A percentile compares a stretch with the other conserved stretches of the same genome.
Evolutionary conservation across 2,329 filamentous ascomycete species (phyloP).

Genomic region (Fusarium pininemorale): DNA sequence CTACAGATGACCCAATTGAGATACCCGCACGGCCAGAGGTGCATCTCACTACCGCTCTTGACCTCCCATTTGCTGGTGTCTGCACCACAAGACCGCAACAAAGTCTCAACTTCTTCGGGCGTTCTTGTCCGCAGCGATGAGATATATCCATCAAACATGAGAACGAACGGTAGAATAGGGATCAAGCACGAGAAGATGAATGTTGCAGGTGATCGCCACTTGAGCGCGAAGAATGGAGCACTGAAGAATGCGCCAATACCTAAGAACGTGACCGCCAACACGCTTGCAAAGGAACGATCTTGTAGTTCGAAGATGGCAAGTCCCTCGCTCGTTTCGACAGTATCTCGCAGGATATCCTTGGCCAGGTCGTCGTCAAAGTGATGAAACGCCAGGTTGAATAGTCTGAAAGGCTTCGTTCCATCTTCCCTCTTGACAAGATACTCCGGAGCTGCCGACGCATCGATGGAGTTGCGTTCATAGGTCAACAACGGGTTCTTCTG

Average conservation of each 20-base stretch:
- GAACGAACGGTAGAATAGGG: conserved; percentile 72
- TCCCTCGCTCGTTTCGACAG: conserved; percentile 70
- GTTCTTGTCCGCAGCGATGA: conserved; percentile 74
- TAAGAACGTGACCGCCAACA: conserved; percentile 63
- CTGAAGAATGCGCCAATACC: conserved; percentile 61
- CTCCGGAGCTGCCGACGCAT: conserved; percentile 69
- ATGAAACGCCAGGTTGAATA: conserved; percentile 81
- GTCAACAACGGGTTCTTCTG: conserved; percentile 63
- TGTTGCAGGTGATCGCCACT: conserved; percentile 61
- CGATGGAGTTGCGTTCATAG: conserved; percentile 69
- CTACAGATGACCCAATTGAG: conserved; percentile 63
- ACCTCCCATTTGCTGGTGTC: conserved; percentile 59
- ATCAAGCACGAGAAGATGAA: conserved; percentile 73
- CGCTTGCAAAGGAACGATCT: conserved; percentile 65
- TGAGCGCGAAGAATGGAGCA: conserved; percentile 63
- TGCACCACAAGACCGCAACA: conserved; percentile 65
- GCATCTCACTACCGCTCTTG: conserved; percentile 55
- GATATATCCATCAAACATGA: conserved; percentile 75
- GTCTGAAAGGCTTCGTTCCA: conserved; percentile 67
- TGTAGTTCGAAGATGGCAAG: conserved; percentile 82
- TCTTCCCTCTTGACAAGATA: conserved; percentile 53
- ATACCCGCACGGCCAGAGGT: conserved; percentile 61
- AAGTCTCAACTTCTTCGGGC: conserved; percentile 67
- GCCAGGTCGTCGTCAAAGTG: conserved; percentile 76
- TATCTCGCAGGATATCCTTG: conserved; percentile 68